These are phyloP conservation scores for Beauveria pseudobassiana DNA, from an alignment of 2,329 filamentous ascomycete genomes.

Conservation along the genomic window DNA sequence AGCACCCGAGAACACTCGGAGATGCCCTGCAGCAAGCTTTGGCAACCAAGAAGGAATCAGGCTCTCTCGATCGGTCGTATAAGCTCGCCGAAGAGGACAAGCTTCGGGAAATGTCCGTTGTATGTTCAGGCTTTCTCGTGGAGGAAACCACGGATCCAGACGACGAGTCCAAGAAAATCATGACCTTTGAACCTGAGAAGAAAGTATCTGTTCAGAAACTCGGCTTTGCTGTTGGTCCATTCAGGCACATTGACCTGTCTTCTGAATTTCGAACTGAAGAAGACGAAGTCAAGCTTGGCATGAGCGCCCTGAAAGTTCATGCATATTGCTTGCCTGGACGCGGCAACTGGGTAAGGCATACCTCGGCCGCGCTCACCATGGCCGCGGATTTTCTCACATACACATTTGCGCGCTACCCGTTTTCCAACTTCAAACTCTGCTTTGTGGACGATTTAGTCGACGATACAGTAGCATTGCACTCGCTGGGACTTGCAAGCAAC, in stretches of 20 bases:
- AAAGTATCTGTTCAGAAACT: conserved; percentile 81
- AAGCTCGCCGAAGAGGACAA: conserved; percentile 70
- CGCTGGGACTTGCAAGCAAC: conserved; percentile 80
- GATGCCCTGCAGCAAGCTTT: conserved; percentile 56
- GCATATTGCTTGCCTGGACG: conserved; percentile 86
- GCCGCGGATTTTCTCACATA: conserved; percentile 89
- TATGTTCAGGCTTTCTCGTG: conserved; percentile 83
- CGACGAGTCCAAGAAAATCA: conserved; percentile 77
- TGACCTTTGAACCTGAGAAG: conserved; percentile 71
- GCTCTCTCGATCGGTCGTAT: conserved; percentile 25
- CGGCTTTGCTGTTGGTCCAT: conserved; percentile 89
- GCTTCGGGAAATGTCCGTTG: conserved; percentile 76
- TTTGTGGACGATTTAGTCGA: conserved; percentile 84
- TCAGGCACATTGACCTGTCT: conserved; percentile 81
- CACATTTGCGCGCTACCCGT: conserved; percentile 84
- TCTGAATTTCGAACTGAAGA: conserved; percentile 84
- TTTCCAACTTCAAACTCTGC: conserved; percentile 83
- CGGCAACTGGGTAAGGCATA: conserved; percentile 75
- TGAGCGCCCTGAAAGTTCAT: conserved; percentile 80
- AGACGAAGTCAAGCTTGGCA: conserved; percentile 83
- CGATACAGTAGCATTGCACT: conserved; percentile 71
- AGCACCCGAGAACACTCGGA: conserved; percentile 76
- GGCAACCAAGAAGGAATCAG: conserved; percentile 31
- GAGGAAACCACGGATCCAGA: conserved; percentile 73
- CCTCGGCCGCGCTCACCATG: conserved; percentile 74